Conservation (phyloP, 2,329 filamentous ascomycete genomes). For the Arachnopeziza araneosa region DNA sequence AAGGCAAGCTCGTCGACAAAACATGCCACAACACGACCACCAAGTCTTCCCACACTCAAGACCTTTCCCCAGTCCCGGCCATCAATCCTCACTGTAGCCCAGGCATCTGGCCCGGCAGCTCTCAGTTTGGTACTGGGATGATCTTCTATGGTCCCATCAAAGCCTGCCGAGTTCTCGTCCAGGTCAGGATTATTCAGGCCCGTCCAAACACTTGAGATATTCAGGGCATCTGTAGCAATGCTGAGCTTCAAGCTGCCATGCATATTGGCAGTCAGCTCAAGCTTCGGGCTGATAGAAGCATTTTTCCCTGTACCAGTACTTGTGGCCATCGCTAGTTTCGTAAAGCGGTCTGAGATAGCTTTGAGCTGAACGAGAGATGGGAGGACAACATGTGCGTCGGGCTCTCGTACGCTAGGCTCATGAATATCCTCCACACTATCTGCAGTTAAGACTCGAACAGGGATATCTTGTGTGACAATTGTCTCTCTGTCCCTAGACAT, state of each 20-base stretch:
- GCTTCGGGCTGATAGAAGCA: slow-evolving; percentile 47
- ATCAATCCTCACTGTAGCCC: slow-evolving; percentile 87
- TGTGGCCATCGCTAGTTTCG: slow-evolving; percentile 64
- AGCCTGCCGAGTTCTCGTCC: slow-evolving; percentile 65
- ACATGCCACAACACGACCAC: slow-evolving; percentile 90
- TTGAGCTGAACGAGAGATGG: slow-evolving; percentile 86
- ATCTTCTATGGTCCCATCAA: slow-evolving; percentile 59
- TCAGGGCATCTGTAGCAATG: slow-evolving; percentile 76
- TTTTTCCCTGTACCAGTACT: slow-evolving; percentile 18
- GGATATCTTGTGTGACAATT: slow-evolving; percentile 90
- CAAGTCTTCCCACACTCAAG: slow-evolving; percentile 84
- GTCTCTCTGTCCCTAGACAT: slow-evolving; percentile 74
- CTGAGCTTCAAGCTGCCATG: slow-evolving; percentile 78
- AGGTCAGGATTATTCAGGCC: slow-evolving; percentile 82
- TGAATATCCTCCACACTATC: slow-evolving; percentile 86
- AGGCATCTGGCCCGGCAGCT: slow-evolving; percentile 70
- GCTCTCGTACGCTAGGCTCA: slow-evolving; percentile 84
- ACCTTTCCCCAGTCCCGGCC: slow-evolving; percentile 92
- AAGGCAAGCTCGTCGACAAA: slow-evolving; percentile 76
- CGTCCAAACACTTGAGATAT: slow-evolving; percentile 81
- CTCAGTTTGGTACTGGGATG: slow-evolving; percentile 79
- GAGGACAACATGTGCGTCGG: slow-evolving; percentile 89
- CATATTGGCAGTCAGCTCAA: slow-evolving; percentile 92
- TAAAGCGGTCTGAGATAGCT: slow-evolving; percentile 91
- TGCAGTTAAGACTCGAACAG: slow-evolving; percentile 82